Evolutionary conservation across 345 rosid genomes (phyloP).

Genomic region (Mercurialis annua): DNA sequence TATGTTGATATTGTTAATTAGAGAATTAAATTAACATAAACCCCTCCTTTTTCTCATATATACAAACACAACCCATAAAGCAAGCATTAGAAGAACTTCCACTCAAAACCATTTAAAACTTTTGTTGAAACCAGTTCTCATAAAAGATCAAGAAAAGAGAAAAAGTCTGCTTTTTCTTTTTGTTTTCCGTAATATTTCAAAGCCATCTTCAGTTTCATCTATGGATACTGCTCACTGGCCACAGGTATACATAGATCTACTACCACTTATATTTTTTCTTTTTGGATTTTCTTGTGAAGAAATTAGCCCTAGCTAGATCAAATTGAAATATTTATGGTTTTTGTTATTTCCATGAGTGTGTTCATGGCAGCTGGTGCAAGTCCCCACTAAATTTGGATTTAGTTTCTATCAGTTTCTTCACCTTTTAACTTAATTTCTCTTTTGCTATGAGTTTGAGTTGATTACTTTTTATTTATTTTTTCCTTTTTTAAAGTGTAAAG

Average conservation of each 20-base stretch:
- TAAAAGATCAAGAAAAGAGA: background rate
- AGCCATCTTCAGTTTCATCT: conserved; percentile 41
- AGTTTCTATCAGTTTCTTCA: conserved; percentile 34
- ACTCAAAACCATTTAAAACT: conserved; percentile 37
- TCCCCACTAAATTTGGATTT: conserved; percentile 41
- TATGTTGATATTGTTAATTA: background rate
- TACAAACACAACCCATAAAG: conserved; percentile 13
- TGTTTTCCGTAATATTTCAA: conserved; percentile 15
- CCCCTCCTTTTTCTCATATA: conserved; percentile 8
- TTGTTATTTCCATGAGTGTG: conserved; percentile 17
- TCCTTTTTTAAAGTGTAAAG: conserved; percentile 32
- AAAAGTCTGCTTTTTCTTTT: background rate
- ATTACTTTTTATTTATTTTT: conserved; percentile 5
- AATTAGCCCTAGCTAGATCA: background rate
- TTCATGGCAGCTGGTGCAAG: conserved; percentile 39
- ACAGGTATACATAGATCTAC: conserved; percentile 52
- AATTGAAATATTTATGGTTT: conserved; percentile 2
- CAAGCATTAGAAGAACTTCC: conserved; percentile 47
- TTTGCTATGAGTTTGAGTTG: conserved; percentile 29
- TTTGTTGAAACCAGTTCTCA: conserved; percentile 30
- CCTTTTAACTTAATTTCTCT: conserved; percentile 44
- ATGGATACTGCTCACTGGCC: conserved; percentile 99
- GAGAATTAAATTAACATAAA: background rate
- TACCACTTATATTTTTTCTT: conserved; percentile 6
- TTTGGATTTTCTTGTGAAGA: conserved; percentile 8